Base-by-base conservation (phyloP, 2,329 filamentous ascomycete species). In the Byssothecium circinans region DNA sequence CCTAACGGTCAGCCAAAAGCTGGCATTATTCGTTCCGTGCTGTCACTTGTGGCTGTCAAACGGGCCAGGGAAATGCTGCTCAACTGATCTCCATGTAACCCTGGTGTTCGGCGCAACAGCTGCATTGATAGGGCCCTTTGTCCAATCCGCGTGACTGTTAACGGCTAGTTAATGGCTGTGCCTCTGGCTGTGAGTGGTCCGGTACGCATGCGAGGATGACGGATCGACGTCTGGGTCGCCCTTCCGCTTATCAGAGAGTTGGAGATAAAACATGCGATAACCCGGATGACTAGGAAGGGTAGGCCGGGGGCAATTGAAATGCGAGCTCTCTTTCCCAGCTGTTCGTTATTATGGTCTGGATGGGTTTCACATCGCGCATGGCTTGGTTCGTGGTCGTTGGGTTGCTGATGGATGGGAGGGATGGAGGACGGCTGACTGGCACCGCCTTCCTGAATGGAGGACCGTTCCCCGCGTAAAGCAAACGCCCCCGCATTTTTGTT, bases 71-170 rank as follows among this genome's bases (percentile, higher is more conserved):
- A n/a, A n/a, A n/a, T n/a, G n/a, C n/a, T n/a, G n/a, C n/a, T n/a
- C n/a, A n/a, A n/a, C n/a, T 29, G 27, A 8, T 25, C n/a, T 25
- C 18, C 30, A 36, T 47, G 36, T 39, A 41, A 44, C 40, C 43
- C 35, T 50, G 43, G 34, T 17, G 10, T 32, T 37, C 40, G 30
- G 48, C 39, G 12, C 38, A 36, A 41, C 19, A 15, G 12, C 17
- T 36, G 12, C 34, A 34, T 17, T 22, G 19, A 19, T 23, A 27
- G 40, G n/a, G 41, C 34, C 20, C 17, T 35, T 35, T 18, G 25
- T 25, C 44, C 49, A 47, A 51, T 46, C 38, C 46, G 50, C 47
- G 47, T 50, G 47, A 53, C 32, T 27, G 15, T 14, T 30, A 14
- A 12, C 29, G 29, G 14, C 29, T 14, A 14, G 20, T n/a, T 29